Base-by-base conservation (phyloP, 306 rosid genomes). In the Vigna hirtella region DNA sequence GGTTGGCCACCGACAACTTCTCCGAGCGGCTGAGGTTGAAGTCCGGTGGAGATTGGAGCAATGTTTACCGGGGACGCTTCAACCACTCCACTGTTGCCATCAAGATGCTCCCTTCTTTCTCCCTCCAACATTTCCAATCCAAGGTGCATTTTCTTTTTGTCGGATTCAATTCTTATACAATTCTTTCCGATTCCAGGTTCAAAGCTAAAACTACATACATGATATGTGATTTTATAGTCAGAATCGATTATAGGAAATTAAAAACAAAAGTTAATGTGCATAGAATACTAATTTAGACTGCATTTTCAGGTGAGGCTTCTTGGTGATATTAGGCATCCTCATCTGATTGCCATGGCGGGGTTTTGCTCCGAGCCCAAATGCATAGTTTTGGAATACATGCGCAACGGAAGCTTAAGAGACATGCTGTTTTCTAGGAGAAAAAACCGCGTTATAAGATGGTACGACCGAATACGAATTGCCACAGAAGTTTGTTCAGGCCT, bases 361-460 rank as follows among this genome's bases (percentile, higher is more conserved):
- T 85, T 87, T 59, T 90, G 97, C 82, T 75, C 66, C 0, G 87
- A 90, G 79, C 89, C 85, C 6, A 86, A 84, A 73, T 86, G 87
- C 83, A 36, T 89, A 58, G 83, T 91, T 70, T 77, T 88, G 26
- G 97, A 94, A 22, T 87, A 87, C 82, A 87, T 94, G 98, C 83
- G 90, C 48, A 82, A 87, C 16, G 96, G 97, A 3, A 89, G 86
- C 84, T 56, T 94, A 20, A 73, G 72, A 12, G 97, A 91, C 74
- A 49, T 79, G 59, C 36, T 94, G 6, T 78, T 81, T 77, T 80
- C 85, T 2, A 77, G 80, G 79, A 88, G 79, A 75, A 84, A 81
- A 79, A 85, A 71, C 59, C 87, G 61, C 34, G 79, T 83, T 64
- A 79, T 87, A 63, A 24, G 53, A 3, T 94, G 98, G 97, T 86